phyloP scores from a whole-genome alignment of 2,329 filamentous ascomycete genomes.

The Cercospora zeina region DNA sequence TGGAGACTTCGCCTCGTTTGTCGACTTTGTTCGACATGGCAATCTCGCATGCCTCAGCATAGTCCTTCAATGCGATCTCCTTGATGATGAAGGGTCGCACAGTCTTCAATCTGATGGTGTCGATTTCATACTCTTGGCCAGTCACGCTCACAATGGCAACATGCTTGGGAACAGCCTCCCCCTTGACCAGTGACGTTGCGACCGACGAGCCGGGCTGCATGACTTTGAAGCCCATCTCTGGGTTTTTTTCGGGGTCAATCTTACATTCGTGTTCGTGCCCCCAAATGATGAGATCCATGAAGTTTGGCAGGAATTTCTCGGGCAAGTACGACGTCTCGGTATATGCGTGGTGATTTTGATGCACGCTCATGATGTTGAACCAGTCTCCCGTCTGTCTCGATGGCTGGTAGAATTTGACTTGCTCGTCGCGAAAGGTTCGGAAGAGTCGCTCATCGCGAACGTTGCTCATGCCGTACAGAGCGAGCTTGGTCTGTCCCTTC shows the following conservation, averaged over 20 bases:
- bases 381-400: conserved; percentile 78
- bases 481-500: conserved; percentile 89
- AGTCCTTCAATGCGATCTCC: conserved; percentile 75
- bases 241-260: conserved; percentile 79
- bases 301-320: conserved; percentile 87
- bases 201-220: conserved; percentile 98
- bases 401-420: conserved; percentile 91
- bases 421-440: conserved; percentile 86
- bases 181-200: conserved; percentile 85
- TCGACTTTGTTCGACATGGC: conserved; percentile 72
- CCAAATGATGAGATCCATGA: conserved; percentile 90
- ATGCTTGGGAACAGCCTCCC: conserved; percentile 88
- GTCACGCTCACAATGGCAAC: conserved; percentile 82
- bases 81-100: conserved; percentile 88
- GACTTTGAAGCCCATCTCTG: conserved; percentile 87
- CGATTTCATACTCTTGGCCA: conserved; percentile 75
- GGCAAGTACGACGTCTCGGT: conserved; percentile 92
- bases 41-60: conserved; percentile 73
- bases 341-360: conserved; percentile 93
- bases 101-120: conserved; percentile 79
- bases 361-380: conserved; percentile 94
- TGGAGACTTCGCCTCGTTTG: conserved; percentile 65
- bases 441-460: conserved; percentile 94
- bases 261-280: conserved; percentile 96
- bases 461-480: conserved; percentile 91